Base-by-base conservation (phyloP, 495 filamentous ascomycete species). In the Daldinia concentrica region DNA sequence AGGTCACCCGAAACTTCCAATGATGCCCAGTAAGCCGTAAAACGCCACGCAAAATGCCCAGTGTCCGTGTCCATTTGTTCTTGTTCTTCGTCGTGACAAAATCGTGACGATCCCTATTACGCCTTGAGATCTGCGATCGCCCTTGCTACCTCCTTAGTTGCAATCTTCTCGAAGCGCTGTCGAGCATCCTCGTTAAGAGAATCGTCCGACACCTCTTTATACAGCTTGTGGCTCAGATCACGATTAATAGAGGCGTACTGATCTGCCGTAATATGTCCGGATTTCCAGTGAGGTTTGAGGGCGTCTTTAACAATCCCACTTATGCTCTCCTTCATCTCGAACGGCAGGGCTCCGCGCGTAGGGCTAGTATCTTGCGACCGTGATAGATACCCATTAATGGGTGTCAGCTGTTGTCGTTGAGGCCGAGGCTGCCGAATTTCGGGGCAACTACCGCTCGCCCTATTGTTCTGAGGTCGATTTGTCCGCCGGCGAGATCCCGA, bases 241-340 rank as follows among this genome's bases (percentile, higher is more conserved):
- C 93, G 88, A 77, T 97, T 97, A 80, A 97, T 94, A 51, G 90
- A 87, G 5, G 90, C 94, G 80, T 92, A 98, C 77, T 97, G 90
- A 43, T 96, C 90, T 72, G 92, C 90, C 34, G 89, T 90, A 9
- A 97, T 82, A 50, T 88, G 82, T 62, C 88, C 88, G 12, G 88
- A 87, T 67, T 91, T 82, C 84, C 84, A 96, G 69, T 91, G 87
- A 22, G 94, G 92, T 60, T 91, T 91, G 22, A 97, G 83, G 0
- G 90, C 92, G 22, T 84, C 80, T 29, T 90, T 89, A 55, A 97
- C 94, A 81, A 97, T 91, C 63, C 86, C 88, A 75, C 91, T 93
- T 52, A 97, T 90, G 64, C 88, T 92, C 55, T 92, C 85, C 76
- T 97, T 97, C 62, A 91, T 88, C 48, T 90, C 87, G 17, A 89